Base-by-base conservation (phyloP, 2,329 filamentous ascomycete genomes). In the Beauveria sp. region DNA sequence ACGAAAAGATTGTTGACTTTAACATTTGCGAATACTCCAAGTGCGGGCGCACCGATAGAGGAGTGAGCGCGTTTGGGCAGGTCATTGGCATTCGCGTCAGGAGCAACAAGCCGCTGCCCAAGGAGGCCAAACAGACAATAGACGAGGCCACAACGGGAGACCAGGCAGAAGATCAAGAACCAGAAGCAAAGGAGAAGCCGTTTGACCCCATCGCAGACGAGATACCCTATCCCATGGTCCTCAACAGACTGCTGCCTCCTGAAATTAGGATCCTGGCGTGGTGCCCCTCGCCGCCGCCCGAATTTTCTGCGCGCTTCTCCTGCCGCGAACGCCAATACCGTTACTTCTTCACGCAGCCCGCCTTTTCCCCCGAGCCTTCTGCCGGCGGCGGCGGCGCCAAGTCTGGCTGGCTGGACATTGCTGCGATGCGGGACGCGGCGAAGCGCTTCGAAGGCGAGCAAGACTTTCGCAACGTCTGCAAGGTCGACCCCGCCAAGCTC, bases 401-500 rank as follows among this genome's bases (percentile, higher is more conserved):
- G 69, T 82, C 87, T 65, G 92, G 92, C 40, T 94, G 89, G 85
- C 83, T 99, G 7, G 88, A 97, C 75, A 89, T 97, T 61, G 86
- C 85, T 0, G 88, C 88, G 41, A 99, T 99, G 94, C 83, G 85
- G 20, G 76, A 85, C 67, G 94, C 90, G 0, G 94, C 93, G 26
- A 87, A 85, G 70, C 79, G 86, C 55, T 93, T 91, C 66, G 84
- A 92, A 67, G 94, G 94, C 6, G 74, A 86, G 56, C 91, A 97
- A 74, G 94, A 99, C 76, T 99, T 97, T 76, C 86, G 94, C 63
- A 99, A 99, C 74, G 90, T 97, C 71, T 97, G 94, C 82, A 96
- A 96, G 74, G 80, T 97, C 62, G 94, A 99, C 74, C 82, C 89
- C 1, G 86, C 82, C 68, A 97, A 97, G 79, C 91, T 96, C 74